Base-by-base conservation (phyloP, 768 basidiomycete species). In the Russula dissimulans region DNA sequence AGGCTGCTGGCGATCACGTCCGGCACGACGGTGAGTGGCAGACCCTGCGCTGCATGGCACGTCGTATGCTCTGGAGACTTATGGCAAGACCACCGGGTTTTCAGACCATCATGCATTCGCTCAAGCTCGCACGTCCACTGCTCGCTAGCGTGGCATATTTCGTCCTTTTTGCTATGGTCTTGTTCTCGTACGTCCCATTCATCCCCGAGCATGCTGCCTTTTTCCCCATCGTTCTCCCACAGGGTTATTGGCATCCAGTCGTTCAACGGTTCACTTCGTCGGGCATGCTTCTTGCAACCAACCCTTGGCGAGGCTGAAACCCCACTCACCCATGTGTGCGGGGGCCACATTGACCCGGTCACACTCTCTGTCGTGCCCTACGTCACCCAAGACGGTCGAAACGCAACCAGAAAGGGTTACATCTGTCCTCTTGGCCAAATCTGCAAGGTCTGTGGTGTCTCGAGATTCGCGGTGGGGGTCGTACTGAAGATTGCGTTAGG, bases 171-270 rank as follows among this genome's bases (percentile, higher is more conserved):
- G 93, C 93, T 0, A 86, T 93, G 75, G 73, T 84, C 12, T 68
- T 98, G 6, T 97, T 97, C 72, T 91, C 90, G 89, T 91, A 60
- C 67, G 86, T 76, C 41, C 26, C 15, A 12, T 52, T 41, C 44
- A n/a, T 29, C 12, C 39, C 11, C 44, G 50, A 15, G 39, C 12
- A 11, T 18, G 42, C 14, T 14, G 38, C 52, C 51, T 61, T 57
- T 22, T 43, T 54, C 26, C 9, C 22, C 22, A 26, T 2, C 32
- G 31, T 22, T 43, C 50, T 42, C 11, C 31, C 36, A 2, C 63
- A 89, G 91, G 4, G 89, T 97, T 68, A 89, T 97, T 59, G 95
- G 95, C n/a, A 82, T 97, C 1, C 92, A 97, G 66, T 83, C 90
- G 0, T 99, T 99, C 77, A 84, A 86, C 59, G 93, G 92, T 1